Percentiles rank a stretch among this genome's conserved stretches.
These are phyloP conservation scores for Eucalyptus virginea DNA, from an alignment of 345 rosid species.

Conservation along the genomic window DNA sequence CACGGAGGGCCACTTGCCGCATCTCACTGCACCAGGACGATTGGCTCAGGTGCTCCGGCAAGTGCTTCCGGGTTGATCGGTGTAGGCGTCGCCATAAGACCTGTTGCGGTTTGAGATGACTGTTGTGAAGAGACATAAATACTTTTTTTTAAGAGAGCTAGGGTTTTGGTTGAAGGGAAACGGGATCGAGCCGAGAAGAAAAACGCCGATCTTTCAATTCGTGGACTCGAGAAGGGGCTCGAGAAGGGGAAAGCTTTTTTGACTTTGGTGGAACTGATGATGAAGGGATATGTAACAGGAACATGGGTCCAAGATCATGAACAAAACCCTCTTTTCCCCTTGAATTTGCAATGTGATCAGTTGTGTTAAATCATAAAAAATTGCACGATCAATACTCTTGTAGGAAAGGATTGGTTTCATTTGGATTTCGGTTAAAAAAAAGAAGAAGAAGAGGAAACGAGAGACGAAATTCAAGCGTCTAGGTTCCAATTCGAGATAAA, in stretches of 20 bases:
- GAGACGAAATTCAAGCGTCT: not conserved
- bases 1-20: conserved; percentile 86
- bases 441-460: not conserved
- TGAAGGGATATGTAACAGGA: not conserved
- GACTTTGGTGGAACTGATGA: not conserved
- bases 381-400: not conserved
- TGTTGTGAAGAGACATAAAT: not conserved
- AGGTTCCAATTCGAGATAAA: not conserved
- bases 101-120: not conserved
- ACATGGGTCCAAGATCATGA: not conserved
- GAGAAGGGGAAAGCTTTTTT: not conserved
- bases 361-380: not conserved
- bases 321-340: not conserved
- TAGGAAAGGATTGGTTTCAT: not conserved
- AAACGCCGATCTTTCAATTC: not conserved
- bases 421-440: not conserved
- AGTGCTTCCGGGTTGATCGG: conserved; percentile 13
- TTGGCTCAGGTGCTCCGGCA: conserved; percentile 55
- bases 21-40: conserved; percentile 60
- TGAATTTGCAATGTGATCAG: not conserved
- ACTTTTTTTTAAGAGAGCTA: not conserved
- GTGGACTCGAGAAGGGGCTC: not conserved
- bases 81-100: not conserved
- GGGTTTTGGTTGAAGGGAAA: not conserved
- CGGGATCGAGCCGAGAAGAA: not conserved